Conservation (phyloP, 768 basidiomycete species). For the Tephrocybe rancida region DNA sequence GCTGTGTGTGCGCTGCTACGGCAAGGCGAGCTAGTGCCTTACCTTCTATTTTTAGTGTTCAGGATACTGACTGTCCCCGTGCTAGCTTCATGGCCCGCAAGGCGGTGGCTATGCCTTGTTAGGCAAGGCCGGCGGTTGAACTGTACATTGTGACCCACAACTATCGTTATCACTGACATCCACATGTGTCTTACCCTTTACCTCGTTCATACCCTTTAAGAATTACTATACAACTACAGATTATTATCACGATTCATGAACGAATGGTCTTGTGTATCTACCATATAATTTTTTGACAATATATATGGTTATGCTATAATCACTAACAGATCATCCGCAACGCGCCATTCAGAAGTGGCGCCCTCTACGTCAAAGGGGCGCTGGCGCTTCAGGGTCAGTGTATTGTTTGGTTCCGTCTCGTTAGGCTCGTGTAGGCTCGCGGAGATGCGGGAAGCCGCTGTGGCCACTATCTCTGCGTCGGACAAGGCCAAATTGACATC, state of each 20-base stretch:
- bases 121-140: slow-evolving; percentile 38
- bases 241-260: slow-evolving; percentile 4
- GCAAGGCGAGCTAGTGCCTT: slow-evolving; percentile 45
- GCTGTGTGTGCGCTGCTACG: slow-evolving; percentile 72
- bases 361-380: slow-evolving; percentile 61
- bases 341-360: slow-evolving; percentile 70
- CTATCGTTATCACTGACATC: background rate
- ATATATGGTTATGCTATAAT: slow-evolving; percentile 35
- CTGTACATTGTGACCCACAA: background rate
- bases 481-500: slow-evolving; percentile 60
- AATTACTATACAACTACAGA: slow-evolving; percentile 1
- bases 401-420: slow-evolving; percentile 31
- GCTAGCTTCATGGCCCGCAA: slow-evolving; percentile 70
- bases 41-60: background rate
- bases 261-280: background rate
- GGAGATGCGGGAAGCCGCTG: slow-evolving; percentile 16
- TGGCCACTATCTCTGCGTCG: slow-evolving; percentile 54
- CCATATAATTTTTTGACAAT: background rate
- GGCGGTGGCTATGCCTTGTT: slow-evolving; percentile 78
- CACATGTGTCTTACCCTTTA: background rate
- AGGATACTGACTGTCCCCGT: background rate
- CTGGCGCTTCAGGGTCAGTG: slow-evolving; percentile 56
- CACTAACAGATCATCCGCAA: slow-evolving; percentile 52
- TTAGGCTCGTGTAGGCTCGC: slow-evolving; percentile 14
- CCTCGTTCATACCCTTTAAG: background rate